Conservation (phyloP, 2,329 filamentous ascomycete genomes). For the Neofusicoccum laricinum region DNA sequence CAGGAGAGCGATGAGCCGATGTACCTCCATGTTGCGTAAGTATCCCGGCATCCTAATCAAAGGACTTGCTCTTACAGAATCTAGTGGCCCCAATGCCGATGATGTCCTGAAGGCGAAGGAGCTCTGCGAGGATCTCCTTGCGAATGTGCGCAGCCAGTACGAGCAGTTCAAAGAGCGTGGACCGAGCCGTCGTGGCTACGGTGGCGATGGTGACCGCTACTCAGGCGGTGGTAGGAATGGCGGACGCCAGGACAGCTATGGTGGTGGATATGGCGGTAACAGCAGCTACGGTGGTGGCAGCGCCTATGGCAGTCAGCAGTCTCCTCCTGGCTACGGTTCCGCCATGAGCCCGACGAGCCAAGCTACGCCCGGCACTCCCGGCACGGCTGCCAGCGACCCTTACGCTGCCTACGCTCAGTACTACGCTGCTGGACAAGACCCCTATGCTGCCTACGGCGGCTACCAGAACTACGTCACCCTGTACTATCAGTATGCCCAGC, state of each 20-base stretch:
- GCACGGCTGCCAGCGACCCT: constrained; percentile 57
- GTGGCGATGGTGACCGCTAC: constrained; percentile 39
- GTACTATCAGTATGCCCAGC: constrained; percentile 30
- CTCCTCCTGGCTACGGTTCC: constrained; percentile 32
- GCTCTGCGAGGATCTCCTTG: constrained; percentile 82
- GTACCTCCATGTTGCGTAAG: constrained; percentile 93
- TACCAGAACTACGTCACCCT: constrained; percentile 44
- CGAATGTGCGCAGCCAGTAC: constrained; percentile 84
- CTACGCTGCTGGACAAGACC: constrained; percentile 66
- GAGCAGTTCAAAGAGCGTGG: constrained; percentile 77
- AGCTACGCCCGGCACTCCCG: constrained; percentile 41
- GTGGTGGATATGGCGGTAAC: constrained; percentile 27
- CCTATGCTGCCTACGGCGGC: constrained; percentile 87
- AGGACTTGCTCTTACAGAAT: constrained; percentile 8
- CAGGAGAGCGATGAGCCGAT: constrained; percentile 92
- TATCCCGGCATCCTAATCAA: neutral
- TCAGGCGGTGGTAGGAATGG: constrained; percentile 32
- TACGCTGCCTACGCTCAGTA: constrained; percentile 81
- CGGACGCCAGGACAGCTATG: constrained; percentile 42
- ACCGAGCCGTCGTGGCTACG: constrained; percentile 44
- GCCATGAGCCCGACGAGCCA: constrained; percentile 27
- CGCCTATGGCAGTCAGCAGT: constrained; percentile 35
- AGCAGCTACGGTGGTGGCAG: constrained; percentile 24
- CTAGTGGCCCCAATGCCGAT: constrained; percentile 77
- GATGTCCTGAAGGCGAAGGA: constrained; percentile 86